phyloP scores from a whole-genome alignment of 768 basidiomycete genomes.

The Sutorius australiensis region DNA sequence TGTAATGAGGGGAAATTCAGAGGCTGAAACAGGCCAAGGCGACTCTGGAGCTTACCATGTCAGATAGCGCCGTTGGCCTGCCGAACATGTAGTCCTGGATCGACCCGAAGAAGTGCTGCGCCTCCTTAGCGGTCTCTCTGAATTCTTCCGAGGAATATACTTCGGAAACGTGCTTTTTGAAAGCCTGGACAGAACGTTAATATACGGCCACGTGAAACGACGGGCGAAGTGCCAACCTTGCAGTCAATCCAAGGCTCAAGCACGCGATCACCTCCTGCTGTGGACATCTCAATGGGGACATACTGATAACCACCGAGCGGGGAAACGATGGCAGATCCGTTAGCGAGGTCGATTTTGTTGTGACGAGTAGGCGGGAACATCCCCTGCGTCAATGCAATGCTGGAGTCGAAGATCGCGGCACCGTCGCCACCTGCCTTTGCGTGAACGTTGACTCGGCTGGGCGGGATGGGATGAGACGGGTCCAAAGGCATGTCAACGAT shows the following conservation, averaged over 20 bases:
- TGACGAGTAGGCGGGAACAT: conserved; percentile 72
- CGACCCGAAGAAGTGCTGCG: conserved; percentile 59
- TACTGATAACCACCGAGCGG: conserved; percentile 89
- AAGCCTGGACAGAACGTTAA: conserved; percentile 40
- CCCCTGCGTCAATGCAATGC: conserved; percentile 78
- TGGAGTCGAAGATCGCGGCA: conserved; percentile 76
- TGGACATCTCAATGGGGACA: conserved; percentile 63
- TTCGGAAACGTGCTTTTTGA: conserved; percentile 59
- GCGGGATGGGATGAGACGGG: conserved; percentile 52
- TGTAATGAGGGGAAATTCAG: conserved; percentile 30
- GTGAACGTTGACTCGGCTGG: conserved; percentile 65
- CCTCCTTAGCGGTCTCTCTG: conserved; percentile 51
- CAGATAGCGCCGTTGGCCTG: conserved; percentile 55
- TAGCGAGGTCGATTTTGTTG: conserved; percentile 71
- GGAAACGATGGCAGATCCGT: conserved; percentile 65
- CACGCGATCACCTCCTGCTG: conserved; percentile 58
- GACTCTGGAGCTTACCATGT: conserved; percentile 48
- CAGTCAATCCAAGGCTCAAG: conserved; percentile 75
- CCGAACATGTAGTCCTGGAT: conserved; percentile 71
- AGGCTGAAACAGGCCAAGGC: background rate
- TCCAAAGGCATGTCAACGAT: conserved; percentile 67
- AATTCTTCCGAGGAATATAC: conserved; percentile 65
- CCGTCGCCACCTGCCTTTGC: conserved; percentile 83
- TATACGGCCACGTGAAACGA: conserved; percentile 38
- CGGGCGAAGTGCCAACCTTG: conserved; percentile 36